Evolutionary conservation across 768 basidiomycete species (phyloP).

Genomic region (Suillus bovinus): DNA sequence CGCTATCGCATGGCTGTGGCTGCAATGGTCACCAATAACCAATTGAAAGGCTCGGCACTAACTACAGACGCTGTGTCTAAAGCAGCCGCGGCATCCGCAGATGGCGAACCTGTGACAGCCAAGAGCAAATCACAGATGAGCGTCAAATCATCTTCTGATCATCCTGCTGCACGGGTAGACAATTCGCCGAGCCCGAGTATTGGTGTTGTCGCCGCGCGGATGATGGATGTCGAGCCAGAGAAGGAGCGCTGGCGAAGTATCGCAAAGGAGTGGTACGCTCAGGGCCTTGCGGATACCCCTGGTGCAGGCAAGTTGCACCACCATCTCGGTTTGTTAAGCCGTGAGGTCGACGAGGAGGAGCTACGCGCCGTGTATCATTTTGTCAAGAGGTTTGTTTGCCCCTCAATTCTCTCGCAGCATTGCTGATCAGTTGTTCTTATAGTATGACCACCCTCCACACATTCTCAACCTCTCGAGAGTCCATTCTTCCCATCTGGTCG

Average conservation of each 20-base stretch:
- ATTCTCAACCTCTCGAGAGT: slow-evolving; percentile 86
- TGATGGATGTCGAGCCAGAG: slow-evolving; percentile 86
- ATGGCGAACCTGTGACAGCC: slow-evolving; percentile 24
- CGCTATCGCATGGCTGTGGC: slow-evolving; percentile 96
- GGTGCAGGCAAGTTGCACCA: slow-evolving; percentile 96
- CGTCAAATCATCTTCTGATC: slow-evolving; percentile 41
- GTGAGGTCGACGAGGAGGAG: slow-evolving; percentile 83
- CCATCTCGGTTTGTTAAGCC: slow-evolving; percentile 84
- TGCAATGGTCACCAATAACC: slow-evolving; percentile 65
- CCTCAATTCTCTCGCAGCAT: slow-evolving; percentile 6
- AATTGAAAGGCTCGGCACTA: slow-evolving; percentile 44
- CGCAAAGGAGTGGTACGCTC: slow-evolving; percentile 91
- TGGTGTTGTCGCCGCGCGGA: slow-evolving; percentile 77
- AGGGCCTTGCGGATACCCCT: slow-evolving; percentile 84
- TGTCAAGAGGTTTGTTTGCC: slow-evolving; percentile 74
- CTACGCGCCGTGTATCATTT: slow-evolving; percentile 90
- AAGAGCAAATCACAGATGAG: slow-evolving; percentile 38
- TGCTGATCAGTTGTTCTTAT: neutral
- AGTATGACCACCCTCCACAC: slow-evolving; percentile 94
- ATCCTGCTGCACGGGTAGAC: slow-evolving; percentile 56
- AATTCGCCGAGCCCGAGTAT: slow-evolving; percentile 76
- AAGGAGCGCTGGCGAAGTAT: slow-evolving; percentile 90
- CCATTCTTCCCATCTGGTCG: slow-evolving; percentile 88
- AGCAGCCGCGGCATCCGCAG: slow-evolving; percentile 35
- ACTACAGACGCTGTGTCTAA: slow-evolving; percentile 58